These are phyloP conservation scores for Kwoniella mangroviensis DNA, from an alignment of 768 basidiomycete genomes.

Conservation along the genomic window DNA sequence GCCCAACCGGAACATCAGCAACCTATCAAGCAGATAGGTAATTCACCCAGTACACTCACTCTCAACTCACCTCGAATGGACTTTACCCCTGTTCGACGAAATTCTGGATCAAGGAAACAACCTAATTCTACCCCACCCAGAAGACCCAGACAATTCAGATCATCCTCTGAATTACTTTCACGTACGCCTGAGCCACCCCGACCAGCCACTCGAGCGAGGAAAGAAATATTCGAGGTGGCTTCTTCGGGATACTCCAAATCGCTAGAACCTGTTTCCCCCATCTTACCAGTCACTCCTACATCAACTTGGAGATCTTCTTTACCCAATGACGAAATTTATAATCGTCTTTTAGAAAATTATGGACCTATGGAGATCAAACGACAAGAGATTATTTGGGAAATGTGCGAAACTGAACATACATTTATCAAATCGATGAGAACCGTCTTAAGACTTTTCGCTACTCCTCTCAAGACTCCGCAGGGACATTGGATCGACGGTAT, in stretches of 20 bases:
- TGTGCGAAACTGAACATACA: conserved; percentile 69
- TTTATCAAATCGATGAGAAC: conserved; percentile 71
- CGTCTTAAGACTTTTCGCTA: conserved; percentile 73
- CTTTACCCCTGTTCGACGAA: conserved; percentile 15
- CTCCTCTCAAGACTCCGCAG: conserved; percentile 74
- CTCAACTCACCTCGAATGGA: conserved; percentile 6
- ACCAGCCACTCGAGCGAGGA: conserved; percentile 25
- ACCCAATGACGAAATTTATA: conserved; percentile 27
- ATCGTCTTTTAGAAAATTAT: conserved; percentile 56
- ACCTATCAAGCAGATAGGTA: neutral
- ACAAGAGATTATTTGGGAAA: conserved; percentile 71
- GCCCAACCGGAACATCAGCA: neutral
- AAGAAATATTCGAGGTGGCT: conserved; percentile 46
- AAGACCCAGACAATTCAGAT: conserved; percentile 25
- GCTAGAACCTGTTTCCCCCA: conserved; percentile 28
- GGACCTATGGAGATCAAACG: conserved; percentile 66
- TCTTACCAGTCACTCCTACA: conserved; percentile 22
- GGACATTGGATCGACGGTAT: conserved; percentile 80
- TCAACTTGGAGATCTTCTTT: conserved; percentile 43
- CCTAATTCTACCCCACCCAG: conserved; percentile 34
- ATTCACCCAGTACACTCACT: neutral
- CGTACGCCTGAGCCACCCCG: conserved; percentile 36
- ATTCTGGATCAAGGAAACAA: conserved; percentile 18
- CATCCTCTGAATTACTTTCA: conserved; percentile 32
- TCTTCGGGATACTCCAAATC: conserved; percentile 42